These are phyloP conservation scores for Vitis riparia DNA, from an alignment of 164 flowering plant genomes.

Conservation along the genomic window DNA sequence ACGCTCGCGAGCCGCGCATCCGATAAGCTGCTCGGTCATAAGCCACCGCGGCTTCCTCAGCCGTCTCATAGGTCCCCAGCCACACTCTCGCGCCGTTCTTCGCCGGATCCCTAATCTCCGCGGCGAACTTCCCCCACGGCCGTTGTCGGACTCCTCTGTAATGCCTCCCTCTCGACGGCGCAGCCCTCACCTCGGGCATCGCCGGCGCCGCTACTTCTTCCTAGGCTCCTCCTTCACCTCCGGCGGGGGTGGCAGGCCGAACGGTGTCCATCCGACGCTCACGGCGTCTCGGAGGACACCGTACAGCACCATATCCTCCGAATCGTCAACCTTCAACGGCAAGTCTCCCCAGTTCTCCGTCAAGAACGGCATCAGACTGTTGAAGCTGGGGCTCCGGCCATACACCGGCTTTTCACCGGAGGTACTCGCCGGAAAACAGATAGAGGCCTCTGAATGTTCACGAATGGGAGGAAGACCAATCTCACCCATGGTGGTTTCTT, in stretches of 20 bases:
- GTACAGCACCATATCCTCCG: slow-evolving; percentile 29
- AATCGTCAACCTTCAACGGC: slow-evolving; percentile 27
- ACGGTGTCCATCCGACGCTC: slow-evolving; percentile 22
- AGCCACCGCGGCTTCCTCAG: slow-evolving; percentile 33
- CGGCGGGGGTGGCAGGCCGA: background rate
- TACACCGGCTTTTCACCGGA: too few species aligned
- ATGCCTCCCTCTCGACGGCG: slow-evolving; percentile 12
- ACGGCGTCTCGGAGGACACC: slow-evolving; percentile 24
- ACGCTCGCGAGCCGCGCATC: slow-evolving; percentile 29
- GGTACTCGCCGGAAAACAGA: too few species aligned
- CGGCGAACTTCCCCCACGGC: slow-evolving; percentile 40
- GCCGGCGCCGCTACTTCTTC: background rate
- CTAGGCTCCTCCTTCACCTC: background rate
- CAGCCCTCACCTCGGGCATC: background rate
- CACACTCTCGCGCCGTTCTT: slow-evolving; percentile 33
- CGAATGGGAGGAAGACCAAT: too few species aligned
- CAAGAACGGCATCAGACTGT: slow-evolving; percentile 13
- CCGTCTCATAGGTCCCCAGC: slow-evolving; percentile 37
- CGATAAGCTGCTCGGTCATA: slow-evolving; percentile 33
- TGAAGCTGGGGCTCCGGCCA: slow-evolving; percentile 11
- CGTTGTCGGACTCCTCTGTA: slow-evolving; percentile 32
- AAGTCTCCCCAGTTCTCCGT: slow-evolving; percentile 33
- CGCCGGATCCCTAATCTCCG: slow-evolving; percentile 34
- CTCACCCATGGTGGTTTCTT: too few species aligned
- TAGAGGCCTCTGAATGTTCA: too few species aligned